Base-by-base conservation (phyloP, 2,329 filamentous ascomycete species). In the Chaetomium strumarium region DNA sequence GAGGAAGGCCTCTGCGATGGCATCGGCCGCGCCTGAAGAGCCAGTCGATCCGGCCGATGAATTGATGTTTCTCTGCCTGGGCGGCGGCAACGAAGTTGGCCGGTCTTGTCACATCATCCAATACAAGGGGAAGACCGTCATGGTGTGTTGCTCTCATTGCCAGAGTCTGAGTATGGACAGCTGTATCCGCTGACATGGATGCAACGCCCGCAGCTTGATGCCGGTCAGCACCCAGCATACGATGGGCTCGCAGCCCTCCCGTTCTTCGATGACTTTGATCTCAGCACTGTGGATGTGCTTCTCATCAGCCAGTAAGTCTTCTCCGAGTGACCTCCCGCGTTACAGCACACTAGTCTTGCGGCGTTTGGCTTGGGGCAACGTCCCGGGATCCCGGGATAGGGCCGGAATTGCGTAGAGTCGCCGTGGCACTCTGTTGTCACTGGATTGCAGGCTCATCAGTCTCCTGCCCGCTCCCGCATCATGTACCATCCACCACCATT, bases 41-140 rank as follows among this genome's bases (percentile, higher is more conserved):
- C 89, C 90, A 1, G 86, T 95, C 53, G 92, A 97, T 64, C 90
- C 93, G 5, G 83, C 90, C 1, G 93, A 99, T 67, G 90, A 97
- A 75, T 81, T 99, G 53, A 88, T 90, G 74, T 99, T 99, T 65
- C 80, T 96, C 50, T 95, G 90, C 64, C 75, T 99, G 36, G 93
- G 93, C 56, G 93, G 93, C 56, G 93, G 93, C 61, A 97, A 96
- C 69, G 93, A 99, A 72, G 93, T 99, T 57, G 93, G 93, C 49
- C 81, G 93, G 60, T 97, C 93, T 60, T 97, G 93, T 70, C 93
- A 99, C 68, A 96, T 99, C 63, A 84, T 99, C 55, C 90, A 97
- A 66, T 99, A 99, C 80, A 99, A 97, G 73, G 93, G 93, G 57
- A 99, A 99, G 72, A 97, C 92, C 6, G 90, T 99, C 61, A 99